Evolutionary conservation across 1,139 yeast species (phyloP), one percentile per base, ranked within the genome.

Genomic region (Taiozyma sp.): DNA sequence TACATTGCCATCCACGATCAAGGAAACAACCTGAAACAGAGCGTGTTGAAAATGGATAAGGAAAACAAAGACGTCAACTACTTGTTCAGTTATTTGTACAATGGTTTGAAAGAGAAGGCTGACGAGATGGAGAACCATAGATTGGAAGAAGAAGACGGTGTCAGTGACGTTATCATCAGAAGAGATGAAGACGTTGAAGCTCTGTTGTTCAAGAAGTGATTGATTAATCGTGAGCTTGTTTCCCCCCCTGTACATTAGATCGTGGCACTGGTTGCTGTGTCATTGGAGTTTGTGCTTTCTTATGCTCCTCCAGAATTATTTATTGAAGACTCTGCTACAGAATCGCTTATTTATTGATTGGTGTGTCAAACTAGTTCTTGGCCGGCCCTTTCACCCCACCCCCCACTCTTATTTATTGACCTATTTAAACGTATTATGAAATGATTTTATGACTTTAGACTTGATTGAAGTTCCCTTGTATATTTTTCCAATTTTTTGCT

Each of bases 51-150:
- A 10, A n/a, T 39, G 16, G 47, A 52, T 37, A 45, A 47, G n/a
- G 49, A 54, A 24, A 54, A 54, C 48, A 52, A 50, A 42, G 56
- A 54, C 34, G 53, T 48, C 13, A 42, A 45, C 19, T 52, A 50
- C 32, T 49, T 52, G 48, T 54, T 54, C 45, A 50, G 46, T 8
- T 48, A 46, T 32, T 39, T 54, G 14, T 54, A 54, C 35, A 47
- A 47, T 30, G 42, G 43, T 3, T 26, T 54, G 26, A 54, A 50
- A 34, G 50, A 50, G 8, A 42, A 45, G 10, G 56, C 55, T 22
- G 56, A 54, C 42, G 37, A 29, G 4, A 21, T 41, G n/a, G 30
- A 44, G 19, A 46, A 48, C 22, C 45, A 46, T 6, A 19, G 14
- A 19, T 19, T 37, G 8, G 41, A 37, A 19, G 41, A 37, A 37